Evolutionary conservation across 768 basidiomycete species (phyloP).

Genomic region (Tubosaeta sp.): DNA sequence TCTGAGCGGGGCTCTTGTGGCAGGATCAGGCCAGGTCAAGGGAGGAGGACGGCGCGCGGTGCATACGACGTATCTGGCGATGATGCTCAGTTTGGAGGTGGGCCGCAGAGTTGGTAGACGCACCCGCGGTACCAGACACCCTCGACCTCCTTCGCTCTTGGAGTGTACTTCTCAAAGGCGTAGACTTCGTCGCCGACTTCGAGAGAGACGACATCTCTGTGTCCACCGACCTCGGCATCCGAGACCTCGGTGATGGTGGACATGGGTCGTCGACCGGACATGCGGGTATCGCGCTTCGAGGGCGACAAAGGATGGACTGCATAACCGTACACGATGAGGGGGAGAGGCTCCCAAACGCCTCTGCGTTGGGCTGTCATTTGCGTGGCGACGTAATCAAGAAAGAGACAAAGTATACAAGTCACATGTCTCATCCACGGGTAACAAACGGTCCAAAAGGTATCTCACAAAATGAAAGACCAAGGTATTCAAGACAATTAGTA

Average conservation of each 20-base stretch:
- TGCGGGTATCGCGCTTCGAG: slow-evolving; percentile 66
- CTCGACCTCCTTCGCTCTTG: slow-evolving; percentile 66
- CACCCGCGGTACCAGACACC: slow-evolving; percentile 94
- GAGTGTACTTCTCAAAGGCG: slow-evolving; percentile 89
- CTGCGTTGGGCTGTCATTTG: slow-evolving; percentile 26
- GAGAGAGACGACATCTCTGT: slow-evolving; percentile 76
- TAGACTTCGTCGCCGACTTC: slow-evolving; percentile 97
- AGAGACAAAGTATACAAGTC: not conserved
- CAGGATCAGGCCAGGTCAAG: slow-evolving; percentile 65
- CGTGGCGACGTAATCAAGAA: not conserved
- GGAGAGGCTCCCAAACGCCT: slow-evolving; percentile 60
- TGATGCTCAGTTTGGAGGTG: not conserved
- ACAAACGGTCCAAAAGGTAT: not conserved
- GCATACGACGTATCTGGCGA: slow-evolving; percentile 75
- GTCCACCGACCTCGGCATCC: slow-evolving; percentile 57
- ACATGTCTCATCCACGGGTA: not conserved
- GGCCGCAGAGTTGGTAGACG: slow-evolving; percentile 30
- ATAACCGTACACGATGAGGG: slow-evolving; percentile 85
- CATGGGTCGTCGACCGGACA: slow-evolving; percentile 41
- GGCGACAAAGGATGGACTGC: slow-evolving; percentile 81
- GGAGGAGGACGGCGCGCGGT: slow-evolving; percentile 67
- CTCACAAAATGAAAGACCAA: not conserved
- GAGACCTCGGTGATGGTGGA: slow-evolving; percentile 45
- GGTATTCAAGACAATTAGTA: slow-evolving; percentile 3
- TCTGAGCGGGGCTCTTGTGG: slow-evolving; percentile 47